Conservation (phyloP, 169 alveolate genomes). For the Eimeria brunetti region DNA sequence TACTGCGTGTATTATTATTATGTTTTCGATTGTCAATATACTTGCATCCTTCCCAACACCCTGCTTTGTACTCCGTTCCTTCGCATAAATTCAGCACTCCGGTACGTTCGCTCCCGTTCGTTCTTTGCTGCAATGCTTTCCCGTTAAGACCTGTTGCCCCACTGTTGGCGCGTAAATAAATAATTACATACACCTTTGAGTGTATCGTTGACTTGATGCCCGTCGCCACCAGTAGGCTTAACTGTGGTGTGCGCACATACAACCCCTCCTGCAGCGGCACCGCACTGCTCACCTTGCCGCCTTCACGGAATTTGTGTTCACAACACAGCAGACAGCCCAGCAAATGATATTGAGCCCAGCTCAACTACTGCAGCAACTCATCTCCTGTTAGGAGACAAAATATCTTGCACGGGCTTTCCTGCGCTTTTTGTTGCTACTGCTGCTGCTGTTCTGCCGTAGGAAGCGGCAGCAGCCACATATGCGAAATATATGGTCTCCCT, state of each 20-base stretch:
- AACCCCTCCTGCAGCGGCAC: slow-evolving; percentile 17
- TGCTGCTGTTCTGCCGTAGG: slow-evolving; percentile 28
- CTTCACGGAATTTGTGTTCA: background rate
- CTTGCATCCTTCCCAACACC: background rate
- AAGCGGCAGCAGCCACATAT: background rate
- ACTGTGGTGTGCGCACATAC: background rate
- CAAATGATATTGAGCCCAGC: slow-evolving; percentile 4
- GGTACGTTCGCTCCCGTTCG: background rate
- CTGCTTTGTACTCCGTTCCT: background rate
- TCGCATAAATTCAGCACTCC: background rate
- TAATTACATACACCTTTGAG: background rate
- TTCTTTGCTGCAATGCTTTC: slow-evolving; percentile 1
- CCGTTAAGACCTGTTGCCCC: background rate
- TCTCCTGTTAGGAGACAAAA: slow-evolving; percentile 11
- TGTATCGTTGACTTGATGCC: background rate
- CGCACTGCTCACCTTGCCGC: background rate
- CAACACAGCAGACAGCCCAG: background rate
- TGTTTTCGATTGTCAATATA: background rate
- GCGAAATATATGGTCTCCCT: background rate
- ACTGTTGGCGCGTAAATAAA: background rate
- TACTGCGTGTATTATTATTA: background rate
- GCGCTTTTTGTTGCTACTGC: slow-evolving; percentile 29
- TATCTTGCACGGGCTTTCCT: slow-evolving; percentile 8
- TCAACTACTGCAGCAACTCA: slow-evolving; percentile 5
- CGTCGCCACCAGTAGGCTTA: slow-evolving; percentile 1